Evolutionary conservation across 2,329 filamentous ascomycete genomes (phyloP).

Genomic region (Ceratocystiopsis sp.): DNA sequence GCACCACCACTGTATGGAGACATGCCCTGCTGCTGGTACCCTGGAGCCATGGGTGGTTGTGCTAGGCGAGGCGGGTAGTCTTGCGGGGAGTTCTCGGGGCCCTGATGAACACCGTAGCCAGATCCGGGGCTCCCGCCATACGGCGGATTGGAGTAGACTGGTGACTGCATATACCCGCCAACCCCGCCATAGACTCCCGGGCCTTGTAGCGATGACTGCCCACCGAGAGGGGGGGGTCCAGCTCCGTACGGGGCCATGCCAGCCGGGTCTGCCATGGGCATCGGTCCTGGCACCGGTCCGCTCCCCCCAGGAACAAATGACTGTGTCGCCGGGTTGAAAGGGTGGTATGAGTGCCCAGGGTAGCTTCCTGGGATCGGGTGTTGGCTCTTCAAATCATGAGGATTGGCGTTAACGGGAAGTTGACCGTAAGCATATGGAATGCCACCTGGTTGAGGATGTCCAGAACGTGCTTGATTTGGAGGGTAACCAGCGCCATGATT

Average conservation of each 20-base stretch:
- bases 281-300: conserved; percentile 28
- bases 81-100: conserved; percentile 35
- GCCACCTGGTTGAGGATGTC: conserved; percentile 11
- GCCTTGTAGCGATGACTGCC: background rate
- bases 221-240: background rate
- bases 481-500: conserved; percentile 15
- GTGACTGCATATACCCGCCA: conserved; percentile 27
- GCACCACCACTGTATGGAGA: no score
- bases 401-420: conserved; percentile 50
- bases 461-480: conserved; percentile 9
- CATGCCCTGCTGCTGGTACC: conserved; percentile 15
- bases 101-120: conserved; percentile 36
- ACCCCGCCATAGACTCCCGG: background rate
- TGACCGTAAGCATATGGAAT: conserved; percentile 65
- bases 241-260: background rate
- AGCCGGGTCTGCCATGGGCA: conserved; percentile 23
- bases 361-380: conserved; percentile 76
- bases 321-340: conserved; percentile 89
- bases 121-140: conserved; percentile 22
- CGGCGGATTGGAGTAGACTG: conserved; percentile 16
- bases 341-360: conserved; percentile 37
- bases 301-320: conserved; percentile 59
- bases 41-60: conserved; percentile 14
- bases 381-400: conserved; percentile 56
- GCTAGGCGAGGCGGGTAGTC: conserved; percentile 22